These are phyloP conservation scores for Pulveroboletus frians DNA, from an alignment of 768 basidiomycete species.

Conservation along the genomic window DNA sequence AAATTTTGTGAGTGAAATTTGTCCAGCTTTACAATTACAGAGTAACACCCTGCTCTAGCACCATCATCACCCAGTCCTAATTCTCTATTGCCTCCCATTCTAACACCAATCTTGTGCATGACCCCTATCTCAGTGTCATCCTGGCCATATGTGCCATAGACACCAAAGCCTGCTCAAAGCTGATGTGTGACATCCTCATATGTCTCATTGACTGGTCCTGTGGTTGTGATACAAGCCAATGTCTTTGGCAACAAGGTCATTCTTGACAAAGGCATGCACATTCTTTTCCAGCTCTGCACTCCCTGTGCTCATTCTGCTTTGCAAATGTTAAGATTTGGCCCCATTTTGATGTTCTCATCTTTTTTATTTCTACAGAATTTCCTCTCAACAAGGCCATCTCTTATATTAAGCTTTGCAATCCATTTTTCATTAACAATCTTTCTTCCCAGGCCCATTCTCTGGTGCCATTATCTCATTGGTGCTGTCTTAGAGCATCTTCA, in stretches of 20 bases:
- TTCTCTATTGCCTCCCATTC: no score
- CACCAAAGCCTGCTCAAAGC: no score
- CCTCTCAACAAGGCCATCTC: conserved; percentile 91
- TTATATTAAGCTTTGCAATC: conserved; percentile 86
- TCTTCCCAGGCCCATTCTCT: conserved; percentile 90
- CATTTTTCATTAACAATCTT: conserved; percentile 95
- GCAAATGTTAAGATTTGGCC: conserved; percentile 98
- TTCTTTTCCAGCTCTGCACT: neutral
- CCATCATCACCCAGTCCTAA: no score
- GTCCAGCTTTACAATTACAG: no score
- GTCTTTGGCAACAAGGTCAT: conserved; percentile 99
- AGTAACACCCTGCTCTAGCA: no score
- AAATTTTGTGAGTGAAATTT: no score
- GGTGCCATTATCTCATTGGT: conserved; percentile 95
- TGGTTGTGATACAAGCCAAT: conserved; percentile 85
- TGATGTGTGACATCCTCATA: no score
- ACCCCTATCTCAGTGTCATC: no score
- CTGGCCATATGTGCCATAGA: no score
- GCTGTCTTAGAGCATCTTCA: conserved; percentile 86
- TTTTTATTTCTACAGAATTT: conserved; percentile 98
- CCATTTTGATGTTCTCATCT: conserved; percentile 92
- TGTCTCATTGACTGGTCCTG: no score
- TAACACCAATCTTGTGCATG: no score
- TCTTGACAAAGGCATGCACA: conserved; percentile 77
- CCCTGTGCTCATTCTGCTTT: neutral